Evolutionary conservation across 345 rosid genomes (phyloP).

Genomic region (Passiflora organensis): DNA sequence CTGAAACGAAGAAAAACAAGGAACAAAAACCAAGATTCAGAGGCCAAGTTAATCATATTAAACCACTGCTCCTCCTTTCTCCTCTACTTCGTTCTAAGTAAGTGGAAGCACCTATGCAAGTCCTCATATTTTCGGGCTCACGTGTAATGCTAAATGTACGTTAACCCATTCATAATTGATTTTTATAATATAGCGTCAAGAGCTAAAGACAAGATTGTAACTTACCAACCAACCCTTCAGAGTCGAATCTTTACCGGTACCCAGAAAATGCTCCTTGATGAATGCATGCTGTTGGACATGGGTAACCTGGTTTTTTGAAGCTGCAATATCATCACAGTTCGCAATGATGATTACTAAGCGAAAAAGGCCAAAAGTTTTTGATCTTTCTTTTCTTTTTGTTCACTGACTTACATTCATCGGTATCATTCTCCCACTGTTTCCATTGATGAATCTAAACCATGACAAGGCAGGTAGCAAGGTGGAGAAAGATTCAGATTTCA

Average conservation of each 20-base stretch:
- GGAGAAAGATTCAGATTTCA: not conserved
- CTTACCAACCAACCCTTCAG: slow-evolving; percentile 28
- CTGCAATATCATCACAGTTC: slow-evolving; percentile 40
- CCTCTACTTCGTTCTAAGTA: too few relatives aligned
- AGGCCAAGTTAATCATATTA: too few relatives aligned
- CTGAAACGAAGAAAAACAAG: slow-evolving; percentile 43
- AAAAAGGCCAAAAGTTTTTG: too few relatives aligned
- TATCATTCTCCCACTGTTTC: slow-evolving; percentile 34
- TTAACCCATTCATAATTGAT: too few relatives aligned
- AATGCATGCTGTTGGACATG: slow-evolving; percentile 21
- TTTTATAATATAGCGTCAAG: too few relatives aligned
- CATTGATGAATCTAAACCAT: slow-evolving; percentile 29
- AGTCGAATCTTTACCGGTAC: slow-evolving; percentile 25
- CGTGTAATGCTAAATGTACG: too few relatives aligned
- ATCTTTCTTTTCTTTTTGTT: too few relatives aligned
- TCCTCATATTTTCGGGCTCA: too few relatives aligned
- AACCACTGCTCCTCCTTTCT: too few relatives aligned
- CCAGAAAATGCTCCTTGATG: slow-evolving; percentile 22
- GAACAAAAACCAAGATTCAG: not conserved
- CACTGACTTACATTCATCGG: slow-evolving; percentile 49
- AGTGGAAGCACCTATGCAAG: too few relatives aligned
- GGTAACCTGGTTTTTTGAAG: slow-evolving; percentile 32
- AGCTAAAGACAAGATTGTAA: not conserved
- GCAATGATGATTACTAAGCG: not conserved
- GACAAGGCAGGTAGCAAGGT: not conserved